Evolutionary conservation across 164 flowering plant species (phyloP).

Genomic region (grape (Vitis vinifera)): ASM3070453v1 NC_081822.1:28522501-28523000

Average conservation of each 20-base stretch:
- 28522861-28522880: slow-evolving; percentile 72
- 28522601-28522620: no score
- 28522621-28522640: no score
- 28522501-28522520: no score
- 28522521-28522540: no score
- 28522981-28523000: slow-evolving; percentile 83
- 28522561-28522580: no score
- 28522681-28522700: no score
- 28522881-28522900: slow-evolving; percentile 61
- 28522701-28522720: no score
- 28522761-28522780: slow-evolving; percentile 32
- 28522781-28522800: slow-evolving; percentile 50
- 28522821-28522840: slow-evolving; percentile 75
- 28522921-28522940: slow-evolving; percentile 45
- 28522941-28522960: slow-evolving; percentile 46
- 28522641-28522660: no score
- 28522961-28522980: slow-evolving; percentile 77
- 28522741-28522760: slow-evolving; percentile 49
- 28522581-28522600: no score
- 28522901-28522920: slow-evolving; percentile 37
- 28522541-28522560: no score
- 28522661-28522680: no score
- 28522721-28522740: slow-evolving; percentile 47
- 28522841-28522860: slow-evolving; percentile 79
- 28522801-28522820: slow-evolving; percentile 71